Evolutionary conservation across 352 stramenopile genomes (phyloP).

Genomic region (Thalassiosira sp.): DNA sequence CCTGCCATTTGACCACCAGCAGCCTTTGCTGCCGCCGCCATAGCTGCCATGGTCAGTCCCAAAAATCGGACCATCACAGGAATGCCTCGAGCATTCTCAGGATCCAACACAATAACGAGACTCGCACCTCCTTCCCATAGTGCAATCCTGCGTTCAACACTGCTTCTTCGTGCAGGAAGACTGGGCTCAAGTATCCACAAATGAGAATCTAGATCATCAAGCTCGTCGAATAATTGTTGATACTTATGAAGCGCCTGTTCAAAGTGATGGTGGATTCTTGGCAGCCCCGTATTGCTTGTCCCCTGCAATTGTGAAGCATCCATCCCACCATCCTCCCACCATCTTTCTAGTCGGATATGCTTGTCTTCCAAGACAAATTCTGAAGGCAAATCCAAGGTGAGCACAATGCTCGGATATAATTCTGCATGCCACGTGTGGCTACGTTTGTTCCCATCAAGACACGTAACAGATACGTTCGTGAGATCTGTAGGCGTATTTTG

Average conservation of each 20-base stretch:
- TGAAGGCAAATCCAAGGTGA: constrained; percentile 45
- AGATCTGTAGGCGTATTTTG: constrained; percentile 20
- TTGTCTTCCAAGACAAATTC: constrained; percentile 47
- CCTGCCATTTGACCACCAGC: constrained; percentile 9
- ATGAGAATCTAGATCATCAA: constrained; percentile 53
- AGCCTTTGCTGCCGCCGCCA: constrained; percentile 23
- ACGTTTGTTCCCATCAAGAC: constrained; percentile 30
- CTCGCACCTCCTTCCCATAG: constrained; percentile 49
- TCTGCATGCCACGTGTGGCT: constrained; percentile 51
- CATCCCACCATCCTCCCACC: constrained; percentile 27
- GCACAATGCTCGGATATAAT: constrained; percentile 37
- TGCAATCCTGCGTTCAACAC: constrained; percentile 55
- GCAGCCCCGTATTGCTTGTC: constrained; percentile 1
- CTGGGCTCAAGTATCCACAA: constrained; percentile 54
- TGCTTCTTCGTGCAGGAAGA: constrained; percentile 39
- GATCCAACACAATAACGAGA: constrained; percentile 49
- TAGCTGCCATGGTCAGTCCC: constrained; percentile 31
- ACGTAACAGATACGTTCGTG: constrained; percentile 41
- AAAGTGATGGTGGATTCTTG: constrained; percentile 41
- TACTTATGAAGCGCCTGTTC: constrained; percentile 35
- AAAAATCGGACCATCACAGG: constrained; percentile 50
- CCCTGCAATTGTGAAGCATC: neutral
- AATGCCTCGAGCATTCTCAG: constrained; percentile 41
- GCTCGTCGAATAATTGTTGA: constrained; percentile 53
- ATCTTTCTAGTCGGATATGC: constrained; percentile 35